Evolutionary conservation across 75 land plant genomes (phyloP), one percentile per base, ranked within the genome.

Genomic region (Cryptomeria japonica): DNA sequence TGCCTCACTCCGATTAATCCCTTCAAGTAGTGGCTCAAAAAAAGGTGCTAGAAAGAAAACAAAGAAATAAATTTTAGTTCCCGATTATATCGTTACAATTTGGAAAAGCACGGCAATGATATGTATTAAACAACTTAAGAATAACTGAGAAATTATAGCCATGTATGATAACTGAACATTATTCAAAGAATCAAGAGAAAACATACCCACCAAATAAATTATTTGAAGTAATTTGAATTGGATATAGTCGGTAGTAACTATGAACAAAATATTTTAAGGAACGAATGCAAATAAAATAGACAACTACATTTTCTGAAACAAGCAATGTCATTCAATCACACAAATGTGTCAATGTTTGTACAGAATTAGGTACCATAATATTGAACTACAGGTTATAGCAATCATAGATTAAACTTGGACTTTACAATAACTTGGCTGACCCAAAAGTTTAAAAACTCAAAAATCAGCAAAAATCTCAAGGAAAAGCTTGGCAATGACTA

Each of bases 1-100:
- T 86, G 91, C 83, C 86, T 91, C 92, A 91, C 90, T 96, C 87
- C 91, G 94, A 90, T 96, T 96, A 49, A 94, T 95, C 58, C 98
- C 98, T 90, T 96, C 97, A 88, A 96, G 89, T 25, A 96, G 87
- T 46, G 88, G 88, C 56, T 86, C 92, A 13, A 93, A 79, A 87
- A 93, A 91, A 12, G 95, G 91, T 15, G 94, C 96, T 95, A 70
- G n/a, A 82, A n/a, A 47, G 25, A 56, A 28, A 70, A 56, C 56
- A 80, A 42, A 41, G 70, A 80, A 42, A 44, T 46, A 68, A 47
- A 38, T 28, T 16, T 55, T 49, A 87, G 5, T 85, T 64, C n/a
- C 31, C 38, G 34, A 58, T 46, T 31, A 37, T 51, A 36, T 12
- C 5, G 36, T 73, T 51, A 12, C 53, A 51, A 51, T 51, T 8